Evolutionary conservation across 495 filamentous ascomycete genomes (phyloP).

Genomic region (Cenococcum geophilum): DNA sequence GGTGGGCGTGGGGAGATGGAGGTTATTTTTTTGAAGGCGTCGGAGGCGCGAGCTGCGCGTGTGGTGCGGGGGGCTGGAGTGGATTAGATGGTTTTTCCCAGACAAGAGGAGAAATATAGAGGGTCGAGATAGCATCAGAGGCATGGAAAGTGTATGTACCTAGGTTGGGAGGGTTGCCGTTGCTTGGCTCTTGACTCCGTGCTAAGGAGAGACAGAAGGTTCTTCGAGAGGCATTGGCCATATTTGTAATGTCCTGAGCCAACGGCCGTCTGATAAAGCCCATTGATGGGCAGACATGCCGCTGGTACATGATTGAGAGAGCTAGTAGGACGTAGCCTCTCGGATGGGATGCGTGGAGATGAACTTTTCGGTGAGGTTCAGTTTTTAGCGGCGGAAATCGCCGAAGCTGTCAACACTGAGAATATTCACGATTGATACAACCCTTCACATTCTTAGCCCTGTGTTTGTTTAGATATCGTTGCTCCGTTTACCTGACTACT

Average conservation of each 20-base stretch:
- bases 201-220: not conserved
- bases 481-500: too few species aligned
- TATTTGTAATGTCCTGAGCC: not conserved
- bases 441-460: not conserved
- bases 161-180: not conserved
- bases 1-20: not conserved
- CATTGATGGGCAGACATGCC: not conserved
- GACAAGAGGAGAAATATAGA: not conserved
- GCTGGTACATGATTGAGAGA: not conserved
- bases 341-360: slow-evolving; percentile 3
- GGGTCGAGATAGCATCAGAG: not conserved
- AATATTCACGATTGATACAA: not conserved
- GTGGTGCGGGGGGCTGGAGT: not conserved
- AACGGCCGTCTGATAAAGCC: slow-evolving; percentile 5
- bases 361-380: slow-evolving; percentile 4
- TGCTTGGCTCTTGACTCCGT: not conserved
- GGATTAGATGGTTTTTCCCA: not conserved
- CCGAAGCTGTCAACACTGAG: not conserved
- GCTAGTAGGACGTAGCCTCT: not conserved
- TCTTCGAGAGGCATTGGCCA: slow-evolving; percentile 2
- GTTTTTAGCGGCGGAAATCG: not conserved
- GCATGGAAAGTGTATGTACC: not conserved
- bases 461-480: not conserved
- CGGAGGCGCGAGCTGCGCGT: not conserved
- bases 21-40: not conserved